Conservation (phyloP, 108 stramenopile genomes). For the Asterionellopsis glacialis region DNA sequence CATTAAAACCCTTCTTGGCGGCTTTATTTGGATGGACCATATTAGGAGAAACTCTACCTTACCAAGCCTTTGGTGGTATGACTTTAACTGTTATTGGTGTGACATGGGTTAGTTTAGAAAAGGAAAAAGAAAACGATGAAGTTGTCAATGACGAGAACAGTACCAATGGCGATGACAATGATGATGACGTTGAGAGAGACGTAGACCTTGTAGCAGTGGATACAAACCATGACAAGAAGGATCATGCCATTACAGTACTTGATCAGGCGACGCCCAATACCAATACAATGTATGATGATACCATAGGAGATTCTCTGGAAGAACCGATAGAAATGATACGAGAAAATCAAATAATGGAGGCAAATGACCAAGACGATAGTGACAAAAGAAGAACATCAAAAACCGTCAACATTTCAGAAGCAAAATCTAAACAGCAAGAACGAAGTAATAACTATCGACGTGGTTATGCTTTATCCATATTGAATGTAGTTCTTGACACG, state of each 20-base stretch:
- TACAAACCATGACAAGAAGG: not conserved
- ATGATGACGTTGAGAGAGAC: too few species aligned
- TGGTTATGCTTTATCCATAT: conserved; percentile 55
- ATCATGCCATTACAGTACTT: too few species aligned
- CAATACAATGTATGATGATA: too few species aligned
- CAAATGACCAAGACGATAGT: not conserved
- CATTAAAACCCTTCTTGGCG: conserved; percentile 79
- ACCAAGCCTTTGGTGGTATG: conserved; percentile 47
- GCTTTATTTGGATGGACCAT: conserved; percentile 65
- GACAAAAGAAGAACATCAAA: too few species aligned
- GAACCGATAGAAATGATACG: not conserved
- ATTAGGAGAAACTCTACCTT: conserved; percentile 48
- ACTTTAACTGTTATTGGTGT: conserved; percentile 63
- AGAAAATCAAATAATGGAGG: not conserved
- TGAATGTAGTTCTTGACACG: conserved; percentile 78
- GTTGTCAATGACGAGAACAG: not conserved
- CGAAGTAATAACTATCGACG: conserved; percentile 7
- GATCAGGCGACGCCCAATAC: not conserved
- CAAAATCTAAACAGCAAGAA: conserved; percentile 1
- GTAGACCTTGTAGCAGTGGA: not conserved
- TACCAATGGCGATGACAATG: too few species aligned
- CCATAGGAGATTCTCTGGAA: not conserved
- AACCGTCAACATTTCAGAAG: not conserved
- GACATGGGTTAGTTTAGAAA: conserved; percentile 58
- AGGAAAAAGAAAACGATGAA: conserved; percentile 7